Evolutionary conservation across 1,139 yeast genomes (phyloP), one percentile per base, ranked within the genome.

Genomic region (Pichia sp.): DNA sequence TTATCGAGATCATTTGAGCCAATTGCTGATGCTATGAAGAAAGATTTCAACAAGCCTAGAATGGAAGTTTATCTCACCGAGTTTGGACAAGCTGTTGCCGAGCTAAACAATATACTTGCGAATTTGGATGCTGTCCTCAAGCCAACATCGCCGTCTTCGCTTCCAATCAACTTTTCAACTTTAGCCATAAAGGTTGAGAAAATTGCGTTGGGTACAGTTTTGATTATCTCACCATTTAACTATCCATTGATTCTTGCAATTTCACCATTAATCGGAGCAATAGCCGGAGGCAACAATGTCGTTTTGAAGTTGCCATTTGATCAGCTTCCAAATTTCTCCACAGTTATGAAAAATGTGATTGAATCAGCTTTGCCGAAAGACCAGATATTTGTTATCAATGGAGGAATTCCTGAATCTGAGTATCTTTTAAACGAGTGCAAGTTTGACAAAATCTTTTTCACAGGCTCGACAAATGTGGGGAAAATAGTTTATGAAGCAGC

Each of bases 231-330:
- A 1, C 97, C 98, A 0, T 92, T 88, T 79, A 92, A 92, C 72
- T 93, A 86, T 69, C 99, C 99, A 0, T 70, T 88, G 53, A 61
- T 80, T 45, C 73, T 92, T 60, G 67, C 89, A 0, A 61, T 90
- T 31, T 75, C 81, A 15, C 90, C 97, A 0, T 66, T 92, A 19
- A 77, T 84, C 42, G 90, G 90, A 34, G 97, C 97, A 1, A 74
- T 93, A 63, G 90, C 96, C 1, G 90, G 87, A 23, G 98, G 98
- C 26, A 92, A 92, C 69, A 77, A 85, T 7, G 95, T 88, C 31
- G 82, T 88, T 29, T 73, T 87, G 65, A 92, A 92, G 69, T 53
- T 67, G 10, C 95, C 90, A 38, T 80, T 88, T 41, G 98, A 93
- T 69, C 69, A 78, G 57, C 81, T 87, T 2, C 93, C 95, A 0